Conservation (phyloP, 805 yeast genomes). For the Saccharomycopsis guyanensis region DNA sequence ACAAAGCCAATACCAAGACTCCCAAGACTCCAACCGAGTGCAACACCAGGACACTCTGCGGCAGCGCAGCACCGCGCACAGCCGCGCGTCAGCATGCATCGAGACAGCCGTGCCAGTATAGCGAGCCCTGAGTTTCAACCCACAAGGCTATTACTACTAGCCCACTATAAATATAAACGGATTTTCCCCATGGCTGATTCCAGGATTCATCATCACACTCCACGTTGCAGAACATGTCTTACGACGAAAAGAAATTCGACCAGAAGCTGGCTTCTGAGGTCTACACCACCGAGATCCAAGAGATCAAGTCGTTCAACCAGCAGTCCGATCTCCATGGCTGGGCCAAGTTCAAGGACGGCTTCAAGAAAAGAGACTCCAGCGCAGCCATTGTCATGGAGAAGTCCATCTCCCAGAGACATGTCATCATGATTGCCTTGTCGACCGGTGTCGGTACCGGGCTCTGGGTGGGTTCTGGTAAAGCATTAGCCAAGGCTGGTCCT, state of each 20-base stretch:
- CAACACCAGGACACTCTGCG: no score
- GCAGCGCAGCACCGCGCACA: no score
- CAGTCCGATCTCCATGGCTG: slow-evolving; percentile 10
- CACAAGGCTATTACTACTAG: no score
- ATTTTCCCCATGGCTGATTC: no score
- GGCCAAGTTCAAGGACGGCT: slow-evolving; percentile 18
- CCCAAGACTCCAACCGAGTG: no score
- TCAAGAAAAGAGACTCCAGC: slow-evolving; percentile 15
- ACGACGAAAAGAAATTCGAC: neutral
- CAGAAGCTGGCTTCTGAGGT: neutral
- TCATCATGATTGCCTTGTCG: slow-evolving; percentile 72
- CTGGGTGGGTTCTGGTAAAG: slow-evolving; percentile 48
- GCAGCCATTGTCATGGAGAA: slow-evolving; percentile 26
- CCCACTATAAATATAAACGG: no score
- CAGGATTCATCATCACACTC: no score
- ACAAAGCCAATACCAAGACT: no score
- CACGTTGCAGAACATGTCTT: neutral
- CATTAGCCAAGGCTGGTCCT: slow-evolving; percentile 40
- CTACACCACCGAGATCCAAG: neutral
- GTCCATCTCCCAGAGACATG: slow-evolving; percentile 37
- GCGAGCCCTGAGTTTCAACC: no score
- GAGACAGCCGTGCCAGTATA: no score
- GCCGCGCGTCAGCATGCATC: no score
- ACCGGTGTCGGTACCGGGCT: slow-evolving; percentile 81
- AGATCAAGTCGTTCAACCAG: neutral